phyloP scores from a whole-genome alignment of 345 rosid genomes.

The Sisymbrium altissimum region DNA sequence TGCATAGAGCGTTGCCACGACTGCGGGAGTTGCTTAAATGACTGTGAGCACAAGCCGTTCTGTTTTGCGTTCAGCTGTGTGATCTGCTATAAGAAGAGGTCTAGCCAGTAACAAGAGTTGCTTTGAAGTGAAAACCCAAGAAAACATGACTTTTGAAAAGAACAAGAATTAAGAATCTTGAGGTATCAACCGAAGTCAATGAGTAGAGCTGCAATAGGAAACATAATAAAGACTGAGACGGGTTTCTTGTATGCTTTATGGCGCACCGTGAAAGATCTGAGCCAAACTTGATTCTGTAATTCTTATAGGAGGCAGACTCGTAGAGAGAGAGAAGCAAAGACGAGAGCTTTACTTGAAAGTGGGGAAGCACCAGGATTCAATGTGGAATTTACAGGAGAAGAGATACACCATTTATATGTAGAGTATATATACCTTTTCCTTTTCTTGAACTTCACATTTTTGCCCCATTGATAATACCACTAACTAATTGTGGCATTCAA shows the following conservation, averaged over 20 bases:
- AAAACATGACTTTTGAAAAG: neutral
- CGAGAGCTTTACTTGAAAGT: neutral
- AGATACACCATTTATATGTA: neutral
- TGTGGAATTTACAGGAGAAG: neutral
- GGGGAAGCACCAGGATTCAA: neutral
- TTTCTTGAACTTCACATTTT: neutral
- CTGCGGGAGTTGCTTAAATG: slow-evolving; percentile 35
- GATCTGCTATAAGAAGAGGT: slow-evolving; percentile 25
- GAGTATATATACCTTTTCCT: too few relatives aligned
- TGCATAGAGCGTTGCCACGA: slow-evolving; percentile 33
- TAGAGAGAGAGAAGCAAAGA: neutral
- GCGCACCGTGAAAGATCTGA: neutral
- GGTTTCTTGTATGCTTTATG: neutral
- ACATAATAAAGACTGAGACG: too few relatives aligned
- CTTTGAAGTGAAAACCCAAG: slow-evolving; percentile 10
- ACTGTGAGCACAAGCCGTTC: slow-evolving; percentile 22
- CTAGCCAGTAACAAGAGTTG: neutral
- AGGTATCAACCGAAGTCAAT: neutral
- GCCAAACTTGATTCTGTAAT: neutral
- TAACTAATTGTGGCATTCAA: neutral
- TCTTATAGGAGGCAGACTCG: neutral
- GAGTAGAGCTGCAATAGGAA: neutral
- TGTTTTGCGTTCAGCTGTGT: slow-evolving; percentile 25
- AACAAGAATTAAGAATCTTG: too few relatives aligned
- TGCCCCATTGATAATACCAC: neutral